A percentile compares a stretch with the other conserved stretches of the same genome.
Evolutionary conservation across 805 yeast genomes (phyloP).

Genomic region (Spathaspora passalidarum): DNA sequence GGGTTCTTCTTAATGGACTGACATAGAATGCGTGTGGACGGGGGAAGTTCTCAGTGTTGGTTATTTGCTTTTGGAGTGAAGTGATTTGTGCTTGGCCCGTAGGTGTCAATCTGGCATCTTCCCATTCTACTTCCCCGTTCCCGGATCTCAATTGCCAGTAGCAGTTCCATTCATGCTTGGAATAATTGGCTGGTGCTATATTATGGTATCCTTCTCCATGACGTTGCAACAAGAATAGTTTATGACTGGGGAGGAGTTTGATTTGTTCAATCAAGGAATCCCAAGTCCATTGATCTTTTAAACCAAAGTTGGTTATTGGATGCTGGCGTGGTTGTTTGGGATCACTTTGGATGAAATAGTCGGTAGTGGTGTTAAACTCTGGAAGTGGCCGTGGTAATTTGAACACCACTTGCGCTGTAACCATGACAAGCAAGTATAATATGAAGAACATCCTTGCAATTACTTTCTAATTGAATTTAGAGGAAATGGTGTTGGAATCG

Average conservation of each 20-base stretch:
- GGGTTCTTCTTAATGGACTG: conserved; percentile 30
- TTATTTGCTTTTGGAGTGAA: conserved; percentile 12
- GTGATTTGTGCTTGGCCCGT: conserved; percentile 18
- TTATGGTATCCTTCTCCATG: conserved; percentile 37
- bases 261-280: conserved; percentile 14
- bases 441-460: neutral
- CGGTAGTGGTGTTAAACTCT: conserved; percentile 1
- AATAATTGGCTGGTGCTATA: conserved; percentile 15
- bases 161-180: conserved; percentile 23
- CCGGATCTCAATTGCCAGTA: conserved; percentile 23
- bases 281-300: conserved; percentile 20
- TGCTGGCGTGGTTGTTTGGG: neutral
- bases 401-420: neutral
- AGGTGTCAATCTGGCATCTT: conserved; percentile 27
- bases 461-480: too few relatives aligned
- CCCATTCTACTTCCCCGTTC: conserved; percentile 24
- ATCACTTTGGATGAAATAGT: conserved; percentile 10
- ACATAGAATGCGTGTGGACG: conserved; percentile 25
- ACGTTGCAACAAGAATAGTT: conserved; percentile 27
- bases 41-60: conserved; percentile 15
- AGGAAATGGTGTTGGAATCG: too few relatives aligned
- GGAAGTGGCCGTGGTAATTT: conserved; percentile 4
- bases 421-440: neutral
- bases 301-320: conserved; percentile 19
- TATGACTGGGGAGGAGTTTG: conserved; percentile 9